Evolutionary conservation across 2,329 filamentous ascomycete genomes (phyloP), one percentile per base, ranked within the genome.

Genomic region (Arthrobotrys pseudoclavata): DNA sequence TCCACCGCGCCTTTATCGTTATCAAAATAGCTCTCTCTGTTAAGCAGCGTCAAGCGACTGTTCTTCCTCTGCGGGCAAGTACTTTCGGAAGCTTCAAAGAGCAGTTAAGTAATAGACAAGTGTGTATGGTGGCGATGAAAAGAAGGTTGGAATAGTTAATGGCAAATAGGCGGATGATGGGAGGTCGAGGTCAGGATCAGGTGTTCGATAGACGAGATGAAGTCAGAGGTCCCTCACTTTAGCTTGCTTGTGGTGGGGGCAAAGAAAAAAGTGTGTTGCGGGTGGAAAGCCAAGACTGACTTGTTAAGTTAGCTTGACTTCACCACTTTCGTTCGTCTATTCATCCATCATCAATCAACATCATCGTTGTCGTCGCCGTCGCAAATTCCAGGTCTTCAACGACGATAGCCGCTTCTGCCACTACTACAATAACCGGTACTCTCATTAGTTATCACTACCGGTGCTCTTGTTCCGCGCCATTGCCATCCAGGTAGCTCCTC

Each of bases 181-280:
- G 57, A 40, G 34, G 47, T 31, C 50, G 71, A 37, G 48, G 26
- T 69, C 20, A 40, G 47, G 45, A 61, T 52, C 40, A 55, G 52
- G 62, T 53, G 55, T 53, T 47, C 47, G 20, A 22, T 20, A 57
- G 50, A 42, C 45, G 57, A 50, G 74, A 77, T 77, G 74, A 77
- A 77, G 74, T 77, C 74, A 77, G 67, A 70, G 74, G 67, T 76
- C 52, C 55, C 55, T 60, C 55, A 42, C 31, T 26, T 67, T 31
- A 5, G 26, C 22, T 37, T 18, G 29, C 52, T 31, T 29, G 52
- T 55, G 62, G 62, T 74, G 61, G 69, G 69, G 62, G 60, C 60
- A 66, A 60, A 60, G 57, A 40, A 66, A 42, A 50, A 67, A 52
- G 4, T 48, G 66, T 61, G 66, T 69, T 61, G 52, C 15, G 62